A percentile compares a stretch with the other conserved stretches of the same genome.
These are phyloP conservation scores for Phytophthora megakarya DNA, from an alignment of 352 stramenopile species.

Conservation along the genomic window DNA sequence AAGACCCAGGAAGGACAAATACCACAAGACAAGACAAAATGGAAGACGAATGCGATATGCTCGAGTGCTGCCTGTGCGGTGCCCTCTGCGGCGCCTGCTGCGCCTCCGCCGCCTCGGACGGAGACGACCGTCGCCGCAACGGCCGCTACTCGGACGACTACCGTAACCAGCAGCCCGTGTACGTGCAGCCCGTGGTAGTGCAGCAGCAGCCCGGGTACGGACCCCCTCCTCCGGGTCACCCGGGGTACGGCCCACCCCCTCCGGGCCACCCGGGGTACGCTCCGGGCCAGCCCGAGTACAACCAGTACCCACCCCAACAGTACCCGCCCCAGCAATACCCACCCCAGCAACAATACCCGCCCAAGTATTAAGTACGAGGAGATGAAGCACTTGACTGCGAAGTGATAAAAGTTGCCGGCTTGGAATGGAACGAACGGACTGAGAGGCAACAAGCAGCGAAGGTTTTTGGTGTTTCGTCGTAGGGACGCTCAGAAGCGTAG, in stretches of 20 bases:
- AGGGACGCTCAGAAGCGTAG: constrained; percentile 14
- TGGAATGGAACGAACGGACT: constrained; percentile 38
- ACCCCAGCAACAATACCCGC: neutral
- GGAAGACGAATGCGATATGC: constrained; percentile 79
- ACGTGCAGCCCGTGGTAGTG: constrained; percentile 79
- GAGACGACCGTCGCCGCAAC: constrained; percentile 43
- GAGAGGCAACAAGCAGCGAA: constrained; percentile 23
- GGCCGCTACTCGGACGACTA: constrained; percentile 44
- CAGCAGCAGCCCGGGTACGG: constrained; percentile 42
- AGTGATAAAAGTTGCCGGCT: constrained; percentile 11
- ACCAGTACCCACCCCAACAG: constrained; percentile 50
- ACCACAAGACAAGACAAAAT: constrained; percentile 24
- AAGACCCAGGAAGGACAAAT: neutral
- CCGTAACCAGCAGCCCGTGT: constrained; percentile 54
- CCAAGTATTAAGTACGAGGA: constrained; percentile 26
- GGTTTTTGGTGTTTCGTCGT: constrained; percentile 25
- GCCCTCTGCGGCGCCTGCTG: constrained; percentile 80
- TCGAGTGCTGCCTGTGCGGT: constrained; percentile 80
- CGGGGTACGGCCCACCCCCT: constrained; percentile 35
- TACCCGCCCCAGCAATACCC: constrained; percentile 39
- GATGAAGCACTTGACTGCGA: constrained; percentile 3
- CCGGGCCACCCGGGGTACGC: constrained; percentile 53
- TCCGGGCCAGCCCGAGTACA: constrained; percentile 40
- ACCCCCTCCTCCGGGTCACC: constrained; percentile 34
- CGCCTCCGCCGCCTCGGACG: constrained; percentile 43